A percentile compares a stretch with the other conserved stretches of the same genome.
Conservation (phyloP, 1,139 yeast genomes). For the Kodamaea suecica region DNA sequence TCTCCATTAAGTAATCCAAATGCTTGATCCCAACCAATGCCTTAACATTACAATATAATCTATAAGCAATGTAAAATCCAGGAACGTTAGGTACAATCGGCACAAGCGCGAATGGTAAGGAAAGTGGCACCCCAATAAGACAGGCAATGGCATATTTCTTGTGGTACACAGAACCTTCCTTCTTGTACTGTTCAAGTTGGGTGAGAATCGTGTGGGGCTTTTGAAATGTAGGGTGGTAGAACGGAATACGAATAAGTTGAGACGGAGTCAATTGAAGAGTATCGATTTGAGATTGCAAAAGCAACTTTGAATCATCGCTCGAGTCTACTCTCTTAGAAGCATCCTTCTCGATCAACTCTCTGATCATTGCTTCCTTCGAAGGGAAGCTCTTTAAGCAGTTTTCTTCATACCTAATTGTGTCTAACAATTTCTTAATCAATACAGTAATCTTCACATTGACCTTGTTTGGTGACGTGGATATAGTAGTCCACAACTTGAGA, state of each 20-base stretch:
- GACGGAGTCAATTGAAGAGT: slow-evolving; percentile 26
- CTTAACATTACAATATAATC: slow-evolving; percentile 81
- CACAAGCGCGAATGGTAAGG: slow-evolving; percentile 74
- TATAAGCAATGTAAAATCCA: slow-evolving; percentile 78
- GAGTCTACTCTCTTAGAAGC: neutral
- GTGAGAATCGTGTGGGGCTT: slow-evolving; percentile 27
- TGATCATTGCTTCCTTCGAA: slow-evolving; percentile 44
- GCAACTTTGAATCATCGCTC: neutral
- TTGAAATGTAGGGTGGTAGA: slow-evolving; percentile 42
- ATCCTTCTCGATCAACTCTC: slow-evolving; percentile 34
- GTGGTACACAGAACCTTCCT: slow-evolving; percentile 28
- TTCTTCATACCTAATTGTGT: slow-evolving; percentile 52
- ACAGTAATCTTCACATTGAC: slow-evolving; percentile 41
- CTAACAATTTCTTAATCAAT: slow-evolving; percentile 34
- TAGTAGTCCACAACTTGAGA: slow-evolving; percentile 44
- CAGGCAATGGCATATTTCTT: slow-evolving; percentile 40
- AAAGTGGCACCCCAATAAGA: slow-evolving; percentile 66
- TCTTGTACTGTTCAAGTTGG: slow-evolving; percentile 31
- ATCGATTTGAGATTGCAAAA: slow-evolving; percentile 31
- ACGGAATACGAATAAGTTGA: slow-evolving; percentile 41
- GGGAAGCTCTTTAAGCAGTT: slow-evolving; percentile 52
- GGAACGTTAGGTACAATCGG: slow-evolving; percentile 97
- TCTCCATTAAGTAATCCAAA: slow-evolving; percentile 47
- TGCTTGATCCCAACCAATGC: slow-evolving; percentile 78
- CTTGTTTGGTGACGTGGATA: slow-evolving; percentile 34